phyloP scores from a whole-genome alignment of 192 early-diverging fungal species.

The Phycomyces nitens region DNA sequence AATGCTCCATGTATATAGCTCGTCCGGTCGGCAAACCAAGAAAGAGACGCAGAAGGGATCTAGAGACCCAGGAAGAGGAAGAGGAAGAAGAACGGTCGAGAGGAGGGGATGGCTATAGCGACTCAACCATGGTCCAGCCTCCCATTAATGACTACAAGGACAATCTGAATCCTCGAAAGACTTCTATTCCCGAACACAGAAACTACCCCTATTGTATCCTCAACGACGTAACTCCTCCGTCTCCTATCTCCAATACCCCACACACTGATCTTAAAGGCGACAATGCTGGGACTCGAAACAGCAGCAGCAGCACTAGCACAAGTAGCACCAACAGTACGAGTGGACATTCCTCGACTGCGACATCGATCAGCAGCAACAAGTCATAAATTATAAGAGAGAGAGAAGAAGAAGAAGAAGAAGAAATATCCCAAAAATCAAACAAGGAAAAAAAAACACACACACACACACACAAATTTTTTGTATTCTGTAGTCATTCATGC shows the following conservation, averaged over 20 bases:
- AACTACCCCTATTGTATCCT: constrained; percentile 21
- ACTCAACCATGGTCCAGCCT: not conserved
- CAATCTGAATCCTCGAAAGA: not conserved
- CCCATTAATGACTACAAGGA: not conserved
- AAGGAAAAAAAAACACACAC: not conserved
- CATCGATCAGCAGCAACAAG: not conserved
- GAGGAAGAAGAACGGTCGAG: not conserved
- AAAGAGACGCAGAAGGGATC: constrained; percentile 9
- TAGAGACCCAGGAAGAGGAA: not conserved
- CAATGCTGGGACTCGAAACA: not conserved
- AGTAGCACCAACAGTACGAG: not conserved
- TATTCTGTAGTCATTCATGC: not conserved
- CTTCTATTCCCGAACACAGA: constrained; percentile 4
- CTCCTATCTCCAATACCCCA: not conserved
- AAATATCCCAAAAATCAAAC: not conserved
- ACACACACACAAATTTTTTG: not conserved
- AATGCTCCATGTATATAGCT: not conserved
- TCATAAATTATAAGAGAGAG: not conserved
- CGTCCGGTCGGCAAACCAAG: constrained; percentile 28
- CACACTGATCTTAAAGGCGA: not conserved
- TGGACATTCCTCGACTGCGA: not conserved
- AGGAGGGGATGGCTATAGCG: not conserved
- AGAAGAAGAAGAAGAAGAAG: not conserved
- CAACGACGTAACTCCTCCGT: constrained; percentile 10
- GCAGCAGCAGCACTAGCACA: not conserved